Evolutionary conservation across 2,329 filamentous ascomycete species (phyloP).

Genomic region (Colletotrichum spaethianum): DNA sequence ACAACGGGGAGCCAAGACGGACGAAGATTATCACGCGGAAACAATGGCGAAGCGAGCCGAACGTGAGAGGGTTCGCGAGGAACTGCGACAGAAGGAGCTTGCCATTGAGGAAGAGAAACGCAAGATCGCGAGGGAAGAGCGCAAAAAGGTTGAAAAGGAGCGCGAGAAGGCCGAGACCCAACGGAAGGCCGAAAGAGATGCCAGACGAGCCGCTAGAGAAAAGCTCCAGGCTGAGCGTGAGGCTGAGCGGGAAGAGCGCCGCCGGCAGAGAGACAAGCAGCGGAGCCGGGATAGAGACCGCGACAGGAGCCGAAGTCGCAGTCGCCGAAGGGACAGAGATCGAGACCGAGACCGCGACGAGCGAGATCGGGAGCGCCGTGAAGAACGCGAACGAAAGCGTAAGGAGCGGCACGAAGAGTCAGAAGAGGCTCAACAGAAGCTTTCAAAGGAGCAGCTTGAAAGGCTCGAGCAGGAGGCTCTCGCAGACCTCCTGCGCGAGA

Average conservation of each 20-base stretch:
- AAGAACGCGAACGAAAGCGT: constrained; percentile 50
- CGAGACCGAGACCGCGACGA: constrained; percentile 46
- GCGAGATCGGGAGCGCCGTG: constrained; percentile 48
- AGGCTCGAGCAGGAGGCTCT: constrained; percentile 71
- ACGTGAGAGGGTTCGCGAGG: constrained; percentile 73
- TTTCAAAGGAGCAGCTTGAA: constrained; percentile 71
- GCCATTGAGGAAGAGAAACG: constrained; percentile 74
- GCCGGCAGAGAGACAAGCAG: constrained; percentile 58
- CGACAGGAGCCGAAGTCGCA: constrained; percentile 48
- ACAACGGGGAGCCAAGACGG: constrained; percentile 77
- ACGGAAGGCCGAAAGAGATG: constrained; percentile 65
- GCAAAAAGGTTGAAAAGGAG: constrained; percentile 64
- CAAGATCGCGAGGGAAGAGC: constrained; percentile 70
- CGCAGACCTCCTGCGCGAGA: constrained; percentile 72
- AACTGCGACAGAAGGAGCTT: constrained; percentile 70
- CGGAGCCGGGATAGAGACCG: constrained; percentile 57
- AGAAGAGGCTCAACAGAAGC: constrained; percentile 65
- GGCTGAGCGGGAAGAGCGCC: constrained; percentile 69
- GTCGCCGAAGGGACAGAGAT: constrained; percentile 45
- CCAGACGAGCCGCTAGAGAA: constrained; percentile 60
- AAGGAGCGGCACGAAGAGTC: constrained; percentile 57
- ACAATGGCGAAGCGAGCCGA: constrained; percentile 72
- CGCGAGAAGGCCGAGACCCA: constrained; percentile 65
- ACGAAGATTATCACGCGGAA: constrained; percentile 80
- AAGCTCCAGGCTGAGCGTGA: constrained; percentile 61